Evolutionary conservation across 163 green algal species (phyloP), one percentile per base, ranked within the genome.

Genomic region (Picocystis sp.): DNA sequence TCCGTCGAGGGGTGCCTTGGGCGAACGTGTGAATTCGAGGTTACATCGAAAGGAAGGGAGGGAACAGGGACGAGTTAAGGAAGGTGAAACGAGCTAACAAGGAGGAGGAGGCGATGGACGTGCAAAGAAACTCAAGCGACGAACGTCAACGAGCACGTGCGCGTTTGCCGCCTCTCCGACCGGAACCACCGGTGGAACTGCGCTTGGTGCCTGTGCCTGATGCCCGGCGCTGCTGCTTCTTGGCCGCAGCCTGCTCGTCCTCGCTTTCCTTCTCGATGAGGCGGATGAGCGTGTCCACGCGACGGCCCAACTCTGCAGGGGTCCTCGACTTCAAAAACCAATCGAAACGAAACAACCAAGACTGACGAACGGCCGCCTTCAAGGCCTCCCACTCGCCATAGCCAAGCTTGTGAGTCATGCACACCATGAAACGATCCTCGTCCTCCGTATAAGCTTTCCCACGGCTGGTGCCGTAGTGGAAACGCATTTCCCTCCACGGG

Each of bases 321-420:
- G 79, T 95, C 56, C 91, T 75, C 47, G 69, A 87, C 78, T 99
- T 99, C 70, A 98, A 84, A 72, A 95, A 99, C 91, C 91, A 99
- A 75, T 99, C 91, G 61, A 99, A 99, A 35, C 89, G 73, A 79
- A 98, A 99, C 41, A 86, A 66, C 82, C 82, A 95, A 59, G 67
- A 76, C 50, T 81, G 78, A 34, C 89, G 77, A 53, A 99, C 84
- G 56, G 87, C 85, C 22, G 81, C 75, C 75, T 98, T 98, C 43
- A 99, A 77, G 65, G 97, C 88, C 50, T 99, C 91, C 90, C 90
- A 99, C 13, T 65, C 58, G 50, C 90, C 90, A 50, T 96, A 99
- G 11, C 90, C 90, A 44, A 98, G 82, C 80, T 87, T 80, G 69
- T 94, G 76, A 43, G 45, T 68, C 82, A 86, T 92, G 77, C 91